These are phyloP conservation scores for Smallanthus sonchifolius DNA, from an alignment of 129 eudicot genomes.

Conservation along the genomic window DNA sequence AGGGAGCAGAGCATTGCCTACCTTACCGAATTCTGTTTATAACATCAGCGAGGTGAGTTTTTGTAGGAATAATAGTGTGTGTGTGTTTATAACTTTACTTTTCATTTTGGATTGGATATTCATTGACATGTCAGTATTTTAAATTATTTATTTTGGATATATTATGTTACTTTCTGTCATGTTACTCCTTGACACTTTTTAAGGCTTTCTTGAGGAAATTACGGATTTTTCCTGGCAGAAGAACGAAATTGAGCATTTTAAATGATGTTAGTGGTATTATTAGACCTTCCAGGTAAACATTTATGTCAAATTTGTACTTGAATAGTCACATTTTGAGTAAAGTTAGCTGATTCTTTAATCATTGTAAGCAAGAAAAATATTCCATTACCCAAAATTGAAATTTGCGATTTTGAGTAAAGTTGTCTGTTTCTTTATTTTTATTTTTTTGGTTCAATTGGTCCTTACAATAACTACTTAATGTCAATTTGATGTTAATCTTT, in stretches of 20 bases:
- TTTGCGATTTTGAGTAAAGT: background rate
- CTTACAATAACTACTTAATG: background rate
- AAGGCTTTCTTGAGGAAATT: constrained; percentile 68
- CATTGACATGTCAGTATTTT: background rate
- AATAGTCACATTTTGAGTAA: background rate
- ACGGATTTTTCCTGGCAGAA: constrained; percentile 58
- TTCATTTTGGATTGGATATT: background rate
- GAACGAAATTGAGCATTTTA: constrained; percentile 52
- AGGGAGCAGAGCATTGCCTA: constrained; percentile 94
- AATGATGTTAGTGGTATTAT: constrained; percentile 68
- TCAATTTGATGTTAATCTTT: constrained; percentile 12
- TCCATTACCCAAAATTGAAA: background rate
- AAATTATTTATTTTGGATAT: background rate
- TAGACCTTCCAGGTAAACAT: constrained; percentile 72
- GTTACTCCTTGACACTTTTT: background rate
- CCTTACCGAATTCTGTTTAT: constrained; percentile 72
- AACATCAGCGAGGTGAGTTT: constrained; percentile 78
- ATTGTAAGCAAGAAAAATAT: background rate
- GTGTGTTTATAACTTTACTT: background rate
- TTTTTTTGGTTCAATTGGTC: background rate
- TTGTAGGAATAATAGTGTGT: background rate
- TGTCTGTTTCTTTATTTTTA: background rate
- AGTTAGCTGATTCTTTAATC: background rate
- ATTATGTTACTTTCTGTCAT: constrained; percentile 15
- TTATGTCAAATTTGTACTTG: background rate